Evolutionary conservation across 306 rosid species (phyloP).

Genomic region (Echinosophora koreensis): DNA sequence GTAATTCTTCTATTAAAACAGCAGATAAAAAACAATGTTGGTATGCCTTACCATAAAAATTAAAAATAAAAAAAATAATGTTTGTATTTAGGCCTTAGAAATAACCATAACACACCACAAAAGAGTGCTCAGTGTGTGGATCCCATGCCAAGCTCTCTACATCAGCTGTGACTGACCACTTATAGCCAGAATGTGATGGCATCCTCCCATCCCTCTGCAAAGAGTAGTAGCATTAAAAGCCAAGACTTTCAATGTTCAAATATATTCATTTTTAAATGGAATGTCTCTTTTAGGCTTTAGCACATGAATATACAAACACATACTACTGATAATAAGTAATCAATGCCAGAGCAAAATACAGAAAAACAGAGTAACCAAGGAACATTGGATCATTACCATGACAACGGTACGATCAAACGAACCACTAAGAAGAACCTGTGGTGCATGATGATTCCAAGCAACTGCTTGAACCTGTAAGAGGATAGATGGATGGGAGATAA

Average conservation of each 20-base stretch:
- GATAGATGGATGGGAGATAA: conserved; percentile 41
- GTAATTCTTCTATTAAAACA: neutral
- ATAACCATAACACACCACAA: conserved; percentile 71
- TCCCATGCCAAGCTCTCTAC: conserved; percentile 91
- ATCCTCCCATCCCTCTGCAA: conserved; percentile 88
- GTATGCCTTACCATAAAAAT: neutral
- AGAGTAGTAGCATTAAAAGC: conserved; percentile 40
- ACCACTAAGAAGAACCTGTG: conserved; percentile 91
- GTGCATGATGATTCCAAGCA: conserved; percentile 83
- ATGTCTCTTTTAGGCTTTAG: neutral
- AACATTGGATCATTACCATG: conserved; percentile 67
- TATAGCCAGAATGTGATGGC: conserved; percentile 58
- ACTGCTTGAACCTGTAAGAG: conserved; percentile 91
- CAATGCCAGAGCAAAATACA: neutral
- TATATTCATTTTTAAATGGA: conserved; percentile 26
- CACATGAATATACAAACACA: conserved; percentile 28
- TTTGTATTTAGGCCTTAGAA: conserved; percentile 25
- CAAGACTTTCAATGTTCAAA: conserved; percentile 21
- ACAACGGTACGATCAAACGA: conserved; percentile 86
- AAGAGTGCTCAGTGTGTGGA: conserved; percentile 82
- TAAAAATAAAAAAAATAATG: neutral
- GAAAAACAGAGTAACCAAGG: conserved; percentile 15
- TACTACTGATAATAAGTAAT: conserved; percentile 13
- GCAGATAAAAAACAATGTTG: neutral
- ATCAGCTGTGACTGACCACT: conserved; percentile 59